Evolutionary conservation across 495 filamentous ascomycete genomes (phyloP).

Genomic region (Evernia prunastri): DNA sequence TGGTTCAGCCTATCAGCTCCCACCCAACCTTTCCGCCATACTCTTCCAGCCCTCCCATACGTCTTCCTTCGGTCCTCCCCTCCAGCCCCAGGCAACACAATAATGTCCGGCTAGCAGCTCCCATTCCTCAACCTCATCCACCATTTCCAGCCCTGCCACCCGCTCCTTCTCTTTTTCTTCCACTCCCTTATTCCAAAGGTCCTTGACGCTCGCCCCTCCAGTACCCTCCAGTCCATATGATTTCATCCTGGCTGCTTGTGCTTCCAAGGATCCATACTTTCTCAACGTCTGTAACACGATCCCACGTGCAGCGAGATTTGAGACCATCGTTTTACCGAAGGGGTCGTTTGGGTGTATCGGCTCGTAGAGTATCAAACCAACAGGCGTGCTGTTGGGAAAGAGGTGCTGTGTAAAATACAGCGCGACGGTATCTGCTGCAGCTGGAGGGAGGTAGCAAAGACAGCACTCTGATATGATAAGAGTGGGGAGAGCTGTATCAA

Average conservation of each 20-base stretch:
- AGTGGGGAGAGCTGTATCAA: constrained; percentile 61
- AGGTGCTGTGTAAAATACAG: constrained; percentile 55
- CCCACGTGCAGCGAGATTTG: constrained; percentile 77
- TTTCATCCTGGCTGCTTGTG: constrained; percentile 59
- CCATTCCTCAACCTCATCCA: constrained; percentile 98
- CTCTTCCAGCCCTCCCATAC: constrained; percentile 39
- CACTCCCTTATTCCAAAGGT: constrained; percentile 73
- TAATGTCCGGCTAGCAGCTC: constrained; percentile 81
- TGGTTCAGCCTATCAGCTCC: neutral
- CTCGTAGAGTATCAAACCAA: constrained; percentile 79
- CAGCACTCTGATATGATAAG: constrained; percentile 90
- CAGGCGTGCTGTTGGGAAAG: constrained; percentile 35
- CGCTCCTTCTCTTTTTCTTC: constrained; percentile 66
- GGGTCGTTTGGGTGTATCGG: constrained; percentile 75
- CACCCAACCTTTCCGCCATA: constrained; percentile 27
- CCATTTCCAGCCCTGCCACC: constrained; percentile 70
- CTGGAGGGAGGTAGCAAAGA: constrained; percentile 71
- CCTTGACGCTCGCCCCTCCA: constrained; percentile 60
- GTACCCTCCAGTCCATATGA: constrained; percentile 49
- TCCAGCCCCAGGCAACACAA: constrained; percentile 80
- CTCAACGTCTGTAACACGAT: constrained; percentile 79
- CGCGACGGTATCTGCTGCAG: constrained; percentile 57
- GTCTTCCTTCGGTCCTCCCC: constrained; percentile 30
- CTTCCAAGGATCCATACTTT: constrained; percentile 55
- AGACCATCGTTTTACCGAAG: constrained; percentile 85